These are phyloP conservation scores for Heterococcus sp. DNA, from an alignment of 108 stramenopile genomes.

Conservation along the genomic window DNA sequence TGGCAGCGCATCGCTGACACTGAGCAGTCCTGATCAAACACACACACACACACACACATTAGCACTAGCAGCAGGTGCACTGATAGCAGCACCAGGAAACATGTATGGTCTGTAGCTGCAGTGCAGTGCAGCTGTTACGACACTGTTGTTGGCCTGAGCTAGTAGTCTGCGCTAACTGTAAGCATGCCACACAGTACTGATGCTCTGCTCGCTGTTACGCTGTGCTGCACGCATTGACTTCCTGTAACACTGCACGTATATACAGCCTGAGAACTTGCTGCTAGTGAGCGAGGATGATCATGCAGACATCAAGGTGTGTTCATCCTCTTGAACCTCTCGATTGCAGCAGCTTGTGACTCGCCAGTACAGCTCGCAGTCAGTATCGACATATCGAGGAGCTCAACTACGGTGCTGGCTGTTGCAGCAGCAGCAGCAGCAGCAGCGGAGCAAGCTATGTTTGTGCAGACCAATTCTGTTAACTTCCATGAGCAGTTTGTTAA, in stretches of 20 bases:
- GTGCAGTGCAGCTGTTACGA: no score
- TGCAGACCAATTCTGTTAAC: no score
- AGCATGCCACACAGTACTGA: background rate
- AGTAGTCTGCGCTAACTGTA: background rate
- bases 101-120: no score
- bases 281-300: constrained; percentile 3
- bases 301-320: background rate
- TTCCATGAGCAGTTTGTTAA: no score
- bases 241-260: background rate
- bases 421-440: background rate
- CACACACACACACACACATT: no score
- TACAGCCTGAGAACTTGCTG: background rate
- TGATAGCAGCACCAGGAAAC: no score
- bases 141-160: no score
- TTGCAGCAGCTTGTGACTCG: background rate
- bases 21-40: no score
- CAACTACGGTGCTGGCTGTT: background rate
- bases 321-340: background rate
- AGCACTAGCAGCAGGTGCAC: no score
- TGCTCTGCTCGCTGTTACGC: background rate
- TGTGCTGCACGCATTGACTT: background rate
- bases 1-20: background rate
- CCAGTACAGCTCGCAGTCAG: no score
- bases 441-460: background rate
- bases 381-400: background rate